phyloP scores from a whole-genome alignment of 805 yeast genomes.

The Cyberlindnera japonica region DNA sequence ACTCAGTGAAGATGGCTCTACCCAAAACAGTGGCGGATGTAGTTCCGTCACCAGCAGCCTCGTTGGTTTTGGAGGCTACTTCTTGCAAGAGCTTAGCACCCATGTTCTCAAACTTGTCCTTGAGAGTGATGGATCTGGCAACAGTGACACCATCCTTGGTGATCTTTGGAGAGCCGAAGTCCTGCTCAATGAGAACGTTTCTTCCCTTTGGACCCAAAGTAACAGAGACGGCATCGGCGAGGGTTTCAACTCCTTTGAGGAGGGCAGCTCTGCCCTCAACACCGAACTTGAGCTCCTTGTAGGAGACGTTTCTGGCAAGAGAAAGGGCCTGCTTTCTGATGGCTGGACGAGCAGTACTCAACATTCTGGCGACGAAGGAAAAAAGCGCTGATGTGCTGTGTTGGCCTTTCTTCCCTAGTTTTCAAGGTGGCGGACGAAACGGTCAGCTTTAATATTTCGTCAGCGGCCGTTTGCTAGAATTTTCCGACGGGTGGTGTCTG shows the following conservation, averaged over 20 bases:
- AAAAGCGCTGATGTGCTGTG: neutral
- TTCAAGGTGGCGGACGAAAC: neutral
- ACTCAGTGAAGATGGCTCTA: constrained; percentile 93
- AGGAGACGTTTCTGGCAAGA: constrained; percentile 38
- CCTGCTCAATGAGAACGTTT: constrained; percentile 94
- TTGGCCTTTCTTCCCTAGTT: neutral
- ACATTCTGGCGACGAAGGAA: constrained; percentile 15
- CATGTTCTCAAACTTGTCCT: constrained; percentile 94
- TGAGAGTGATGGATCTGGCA: constrained; percentile 78
- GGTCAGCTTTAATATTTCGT: constrained; percentile 4
- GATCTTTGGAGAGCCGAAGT: constrained; percentile 95
- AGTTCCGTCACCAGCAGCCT: constrained; percentile 98
- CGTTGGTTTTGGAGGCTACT: constrained; percentile 97
- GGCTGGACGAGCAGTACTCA: constrained; percentile 27
- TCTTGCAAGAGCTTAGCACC: constrained; percentile 96
- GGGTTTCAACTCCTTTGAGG: constrained; percentile 84
- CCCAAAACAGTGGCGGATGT: constrained; percentile 97
- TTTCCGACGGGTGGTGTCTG: constrained; percentile 10
- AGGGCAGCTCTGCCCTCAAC: constrained; percentile 56
- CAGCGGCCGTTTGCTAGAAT: constrained; percentile 16
- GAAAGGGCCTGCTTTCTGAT: constrained; percentile 22
- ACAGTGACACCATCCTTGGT: constrained; percentile 99
- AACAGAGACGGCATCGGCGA: constrained; percentile 91
- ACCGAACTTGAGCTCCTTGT: constrained; percentile 96
- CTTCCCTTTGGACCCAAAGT: constrained; percentile 98